phyloP scores from a whole-genome alignment of 2,329 filamentous ascomycete species.

The Mollisiaceae sp. region DNA sequence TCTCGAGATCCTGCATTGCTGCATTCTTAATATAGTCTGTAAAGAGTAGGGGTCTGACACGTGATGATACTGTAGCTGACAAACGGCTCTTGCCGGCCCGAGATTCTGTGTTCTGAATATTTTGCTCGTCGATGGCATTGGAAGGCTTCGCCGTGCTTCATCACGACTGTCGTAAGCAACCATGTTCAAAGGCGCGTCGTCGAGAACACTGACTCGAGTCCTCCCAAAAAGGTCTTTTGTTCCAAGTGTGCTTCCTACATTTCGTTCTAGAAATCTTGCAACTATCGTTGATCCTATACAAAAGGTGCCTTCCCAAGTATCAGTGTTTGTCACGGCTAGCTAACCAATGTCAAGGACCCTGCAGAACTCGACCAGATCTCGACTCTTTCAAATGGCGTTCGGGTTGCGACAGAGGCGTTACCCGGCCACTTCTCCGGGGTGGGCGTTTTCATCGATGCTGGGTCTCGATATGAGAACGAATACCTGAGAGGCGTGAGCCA shows the following conservation, averaged over 20 bases:
- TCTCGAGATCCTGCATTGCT: background rate
- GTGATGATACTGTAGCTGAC: background rate
- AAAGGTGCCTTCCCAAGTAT: conserved; percentile 35
- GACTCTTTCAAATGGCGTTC: conserved; percentile 87
- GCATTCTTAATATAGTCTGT: background rate
- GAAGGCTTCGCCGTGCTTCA: background rate
- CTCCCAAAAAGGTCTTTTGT: conserved; percentile 27
- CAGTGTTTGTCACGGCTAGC: conserved; percentile 7
- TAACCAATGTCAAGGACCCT: conserved; percentile 65
- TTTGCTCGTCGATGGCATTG: background rate
- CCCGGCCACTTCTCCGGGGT: conserved; percentile 95
- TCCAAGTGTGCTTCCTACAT: conserved; percentile 32
- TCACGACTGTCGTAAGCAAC: conserved; percentile 19
- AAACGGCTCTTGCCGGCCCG: conserved; percentile 3
- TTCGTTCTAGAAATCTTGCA: conserved; percentile 39
- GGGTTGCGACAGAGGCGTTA: conserved; percentile 92
- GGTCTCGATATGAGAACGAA: conserved; percentile 90
- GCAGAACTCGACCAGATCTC: conserved; percentile 87
- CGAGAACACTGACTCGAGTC: conserved; percentile 34
- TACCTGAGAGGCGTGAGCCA: conserved; percentile 89
- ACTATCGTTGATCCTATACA: conserved; percentile 42
- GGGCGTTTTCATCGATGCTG: conserved; percentile 93
- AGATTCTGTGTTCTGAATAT: background rate
- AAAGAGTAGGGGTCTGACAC: background rate
- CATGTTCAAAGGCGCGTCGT: conserved; percentile 41